Evolutionary conservation across 2,329 filamentous ascomycete species (phyloP).

Genomic region (Trichoderma harzianum): DNA sequence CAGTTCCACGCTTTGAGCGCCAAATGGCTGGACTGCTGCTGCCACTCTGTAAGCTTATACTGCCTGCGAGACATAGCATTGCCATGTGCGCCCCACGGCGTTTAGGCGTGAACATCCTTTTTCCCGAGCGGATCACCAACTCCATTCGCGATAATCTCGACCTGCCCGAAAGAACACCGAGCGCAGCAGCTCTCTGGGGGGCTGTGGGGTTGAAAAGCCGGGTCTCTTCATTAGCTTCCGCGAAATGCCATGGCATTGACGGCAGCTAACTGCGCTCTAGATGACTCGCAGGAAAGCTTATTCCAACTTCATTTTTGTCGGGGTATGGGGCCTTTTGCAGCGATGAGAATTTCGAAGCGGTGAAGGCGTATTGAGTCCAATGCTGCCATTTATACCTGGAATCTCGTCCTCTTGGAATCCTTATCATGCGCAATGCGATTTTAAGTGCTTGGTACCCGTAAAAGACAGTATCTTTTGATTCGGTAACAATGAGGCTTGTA

Average conservation of each 20-base stretch:
- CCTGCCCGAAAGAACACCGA: no score
- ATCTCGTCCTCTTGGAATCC: no score
- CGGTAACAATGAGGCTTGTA: neutral
- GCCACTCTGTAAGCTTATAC: neutral
- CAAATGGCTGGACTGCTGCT: neutral
- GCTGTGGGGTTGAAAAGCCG: no score
- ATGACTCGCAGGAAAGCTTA: neutral
- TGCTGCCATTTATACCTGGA: no score
- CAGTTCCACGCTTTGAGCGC: neutral
- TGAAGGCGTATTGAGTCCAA: neutral
- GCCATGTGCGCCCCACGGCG: neutral
- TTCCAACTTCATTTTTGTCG: neutral
- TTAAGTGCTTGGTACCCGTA: neutral
- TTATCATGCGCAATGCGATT: neutral
- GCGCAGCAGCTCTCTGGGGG: no score
- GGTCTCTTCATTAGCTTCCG: no score
- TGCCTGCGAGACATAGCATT: accelerated
- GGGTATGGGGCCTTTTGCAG: neutral
- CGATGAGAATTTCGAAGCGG: neutral
- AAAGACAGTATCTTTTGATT: neutral
- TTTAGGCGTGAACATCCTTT: neutral
- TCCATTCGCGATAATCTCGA: neutral
- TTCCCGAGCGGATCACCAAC: neutral
- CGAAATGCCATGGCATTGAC: neutral
- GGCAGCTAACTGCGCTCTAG: neutral